Percentiles rank a stretch among this genome's conserved stretches.
Evolutionary conservation across 73 alveolate genomes (phyloP).

Genomic region (Tetrahymena elliotti): DNA sequence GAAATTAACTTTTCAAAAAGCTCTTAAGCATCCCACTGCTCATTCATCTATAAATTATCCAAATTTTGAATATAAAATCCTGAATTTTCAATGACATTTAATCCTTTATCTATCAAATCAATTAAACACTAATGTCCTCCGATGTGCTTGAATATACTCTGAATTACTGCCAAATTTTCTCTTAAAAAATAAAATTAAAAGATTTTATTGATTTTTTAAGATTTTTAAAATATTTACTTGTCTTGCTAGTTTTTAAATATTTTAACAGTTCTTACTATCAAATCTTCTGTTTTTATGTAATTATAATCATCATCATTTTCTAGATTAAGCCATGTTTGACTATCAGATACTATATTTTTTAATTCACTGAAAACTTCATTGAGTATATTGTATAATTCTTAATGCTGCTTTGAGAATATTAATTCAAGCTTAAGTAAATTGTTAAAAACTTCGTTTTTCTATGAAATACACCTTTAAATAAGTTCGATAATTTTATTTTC

Average conservation of each 20-base stretch:
- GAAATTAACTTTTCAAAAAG: neutral
- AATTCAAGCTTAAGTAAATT: neutral
- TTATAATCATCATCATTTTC: conserved; percentile 5
- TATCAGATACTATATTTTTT: neutral
- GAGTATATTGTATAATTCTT: neutral
- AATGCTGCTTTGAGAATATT: neutral
- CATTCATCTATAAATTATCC: neutral
- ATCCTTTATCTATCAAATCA: neutral
- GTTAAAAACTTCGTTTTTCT: neutral
- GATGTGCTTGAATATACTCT: conserved; percentile 1
- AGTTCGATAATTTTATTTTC: neutral
- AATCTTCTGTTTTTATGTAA: neutral
- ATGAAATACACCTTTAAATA: neutral
- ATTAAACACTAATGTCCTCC: neutral
- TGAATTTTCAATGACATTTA: neutral
- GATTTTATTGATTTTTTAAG: neutral
- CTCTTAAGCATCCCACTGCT: neutral
- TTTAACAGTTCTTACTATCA: neutral
- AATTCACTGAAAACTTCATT: neutral
- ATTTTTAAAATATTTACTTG: neutral
- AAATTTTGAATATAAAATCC: neutral
- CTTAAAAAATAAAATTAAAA: neutral
- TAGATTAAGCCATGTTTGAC: conserved; percentile 7
- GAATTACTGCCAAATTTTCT: conserved; percentile 5
- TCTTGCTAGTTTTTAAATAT: neutral